Evolutionary conservation across 768 basidiomycete genomes (phyloP).

Genomic region (Phanerodontia chrysosporium): DNA sequence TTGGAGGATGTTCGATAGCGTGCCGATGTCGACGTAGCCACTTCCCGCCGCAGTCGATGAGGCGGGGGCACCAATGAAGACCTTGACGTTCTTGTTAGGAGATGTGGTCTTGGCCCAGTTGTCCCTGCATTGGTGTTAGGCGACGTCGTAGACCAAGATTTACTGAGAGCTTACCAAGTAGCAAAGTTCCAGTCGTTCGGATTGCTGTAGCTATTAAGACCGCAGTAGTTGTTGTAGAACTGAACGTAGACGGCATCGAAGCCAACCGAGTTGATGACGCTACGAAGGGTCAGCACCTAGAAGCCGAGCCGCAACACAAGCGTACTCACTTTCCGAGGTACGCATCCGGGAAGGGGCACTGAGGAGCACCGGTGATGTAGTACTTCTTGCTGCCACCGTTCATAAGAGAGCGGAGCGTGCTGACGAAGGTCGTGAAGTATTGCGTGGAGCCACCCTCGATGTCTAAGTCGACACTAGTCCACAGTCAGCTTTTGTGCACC

Average conservation of each 20-base stretch:
- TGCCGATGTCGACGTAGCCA: slow-evolving; percentile 51
- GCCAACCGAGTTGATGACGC: slow-evolving; percentile 52
- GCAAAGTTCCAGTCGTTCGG: slow-evolving; percentile 51
- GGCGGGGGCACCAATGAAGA: slow-evolving; percentile 65
- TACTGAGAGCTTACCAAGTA: slow-evolving; percentile 33
- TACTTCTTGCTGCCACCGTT: slow-evolving; percentile 56
- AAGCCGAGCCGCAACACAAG: too few species aligned
- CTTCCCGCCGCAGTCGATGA: slow-evolving; percentile 51
- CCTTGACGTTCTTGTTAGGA: slow-evolving; percentile 56
- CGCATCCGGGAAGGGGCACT: slow-evolving; percentile 68
- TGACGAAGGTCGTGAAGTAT: slow-evolving; percentile 35
- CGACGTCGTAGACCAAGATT: not conserved
- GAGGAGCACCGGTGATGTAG: slow-evolving; percentile 62
- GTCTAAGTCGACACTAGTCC: slow-evolving; percentile 54
- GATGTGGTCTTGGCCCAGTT: slow-evolving; percentile 58
- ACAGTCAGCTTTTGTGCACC: not conserved
- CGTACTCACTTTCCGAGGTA: slow-evolving; percentile 42
- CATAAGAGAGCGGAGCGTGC: slow-evolving; percentile 47
- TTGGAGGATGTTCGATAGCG: slow-evolving; percentile 42
- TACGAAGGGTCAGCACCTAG: slow-evolving; percentile 3
- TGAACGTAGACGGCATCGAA: slow-evolving; percentile 78
- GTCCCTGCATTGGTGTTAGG: slow-evolving; percentile 40
- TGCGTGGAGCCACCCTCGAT: slow-evolving; percentile 58
- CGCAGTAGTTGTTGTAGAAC: slow-evolving; percentile 66
- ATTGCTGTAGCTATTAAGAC: slow-evolving; percentile 42